These are phyloP conservation scores for Metarhizium album DNA, from an alignment of 2,329 filamentous ascomycete species.

Conservation along the genomic window DNA sequence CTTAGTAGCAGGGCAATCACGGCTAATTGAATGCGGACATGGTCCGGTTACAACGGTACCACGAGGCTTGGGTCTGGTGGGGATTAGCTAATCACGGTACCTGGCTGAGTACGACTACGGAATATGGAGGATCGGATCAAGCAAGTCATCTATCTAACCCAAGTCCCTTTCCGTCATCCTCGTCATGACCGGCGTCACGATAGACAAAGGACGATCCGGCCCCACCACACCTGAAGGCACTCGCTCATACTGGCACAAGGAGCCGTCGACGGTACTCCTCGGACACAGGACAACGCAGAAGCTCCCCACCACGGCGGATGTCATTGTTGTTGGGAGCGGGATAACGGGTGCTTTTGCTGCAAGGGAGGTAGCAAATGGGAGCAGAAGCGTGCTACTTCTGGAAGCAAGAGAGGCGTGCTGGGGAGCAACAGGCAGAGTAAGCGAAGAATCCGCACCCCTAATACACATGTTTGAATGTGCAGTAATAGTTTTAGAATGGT, in stretches of 20 bases:
- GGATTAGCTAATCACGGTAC: too few relatives aligned
- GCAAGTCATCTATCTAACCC: not conserved
- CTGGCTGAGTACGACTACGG: not conserved
- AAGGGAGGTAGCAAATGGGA: conserved; percentile 43
- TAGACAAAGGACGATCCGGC: conserved; percentile 31
- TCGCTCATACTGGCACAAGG: conserved; percentile 62
- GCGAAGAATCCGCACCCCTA: conserved; percentile 17
- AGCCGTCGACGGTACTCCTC: conserved; percentile 52
- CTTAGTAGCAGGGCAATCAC: too few relatives aligned
- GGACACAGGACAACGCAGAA: conserved; percentile 57
- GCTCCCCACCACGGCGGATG: conserved; percentile 52
- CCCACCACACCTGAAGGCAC: conserved; percentile 53
- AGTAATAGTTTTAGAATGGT: conserved; percentile 39
- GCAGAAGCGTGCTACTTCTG: conserved; percentile 54
- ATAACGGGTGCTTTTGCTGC: conserved; percentile 68
- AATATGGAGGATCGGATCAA: not conserved
- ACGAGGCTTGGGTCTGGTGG: not conserved
- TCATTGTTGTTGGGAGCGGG: conserved; percentile 64
- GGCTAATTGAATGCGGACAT: too few relatives aligned
- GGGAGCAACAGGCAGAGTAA: conserved; percentile 71
- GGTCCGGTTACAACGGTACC: not conserved
- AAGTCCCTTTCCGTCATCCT: not conserved
- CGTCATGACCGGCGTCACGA: conserved; percentile 20
- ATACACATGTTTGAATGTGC: not conserved
- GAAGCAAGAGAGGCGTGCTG: conserved; percentile 73